Base-by-base conservation (phyloP, 1,284 basidiomycete genomes). In the Trichosporon ovoides region DNA sequence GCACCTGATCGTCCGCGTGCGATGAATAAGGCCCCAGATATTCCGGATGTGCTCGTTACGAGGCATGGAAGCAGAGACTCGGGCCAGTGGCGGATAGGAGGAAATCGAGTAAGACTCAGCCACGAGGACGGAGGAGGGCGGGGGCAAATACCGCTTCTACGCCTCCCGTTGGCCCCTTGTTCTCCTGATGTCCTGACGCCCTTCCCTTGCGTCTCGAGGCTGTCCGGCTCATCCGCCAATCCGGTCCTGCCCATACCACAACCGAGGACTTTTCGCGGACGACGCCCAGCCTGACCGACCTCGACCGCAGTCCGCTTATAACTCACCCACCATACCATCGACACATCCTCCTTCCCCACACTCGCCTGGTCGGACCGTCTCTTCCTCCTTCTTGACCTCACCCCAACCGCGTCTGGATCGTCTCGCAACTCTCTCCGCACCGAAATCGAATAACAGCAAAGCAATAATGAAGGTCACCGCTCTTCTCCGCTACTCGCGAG, bases 401-500 rank as follows among this genome's bases (percentile, higher is more conserved):
- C 18, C 13, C 38, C 40, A 20, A n/a, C 33, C 24, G 31, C 19
- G 35, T 28, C 33, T 34, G 12, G 9, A 20, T 18, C n/a, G 13
- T 28, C 33, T 43, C 5, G 5, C 28, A 14, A 22, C 38, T n/a
- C n/a, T 28, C 37, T 38, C 20, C 37, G 3, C 34, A 33, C 34
- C 33, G n/a, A 50, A 22, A n/a, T 20, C 36, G 9, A 19, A 40
- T 52, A 16, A 19, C 38, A 40, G 48, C 49, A 38, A 34, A 24
- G 1, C 48, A 46, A 68, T 24, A 43, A 75, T 76, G 73, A 70
- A 74, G 56, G 73, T 78, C 65, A 69, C 70, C 38, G 71, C 73
- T 28, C 72, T 78, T 38, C 68, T 76, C 40, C 73, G 75, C 62
- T 78, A 71, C 69, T 73, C 72, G 51, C 65, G 66, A 46, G 80